Base-by-base conservation (phyloP, 192 early-diverging fungal genomes). In the Linnemannia schmuckeri region DNA sequence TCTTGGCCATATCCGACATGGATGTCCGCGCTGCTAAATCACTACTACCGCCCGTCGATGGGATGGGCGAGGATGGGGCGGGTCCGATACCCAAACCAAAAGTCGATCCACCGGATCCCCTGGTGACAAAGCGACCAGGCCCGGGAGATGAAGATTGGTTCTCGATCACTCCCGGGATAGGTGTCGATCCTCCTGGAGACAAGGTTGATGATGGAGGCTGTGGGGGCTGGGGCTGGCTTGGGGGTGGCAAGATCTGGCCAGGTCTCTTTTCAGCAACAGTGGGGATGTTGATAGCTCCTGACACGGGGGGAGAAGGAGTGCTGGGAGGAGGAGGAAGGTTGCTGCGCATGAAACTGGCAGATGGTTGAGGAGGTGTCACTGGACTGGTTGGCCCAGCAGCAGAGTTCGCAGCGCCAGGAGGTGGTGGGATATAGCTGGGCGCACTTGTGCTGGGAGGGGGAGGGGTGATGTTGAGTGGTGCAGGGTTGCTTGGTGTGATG, bases 111-210 rank as follows among this genome's bases (percentile, higher is more conserved):
- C 57, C 70, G 46, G 78, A 80, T 18, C 83, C 75, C 70, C 78
- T 69, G 3, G 42, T 41, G 9, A 52, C 18, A 30, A 63, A 71
- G 10, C 74, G 78, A 40, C 52, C 61, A 1, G 71, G 37, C 27
- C 69, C 83, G 0, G 83, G 83, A 18, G 83, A 86, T 1, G 70
- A 7, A 3, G 83, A 80, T 20, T 79, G 75, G 10, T 33, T 66
- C n/a, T 86, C 83, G 38, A 86, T 24, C 2, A 75, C 71, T 35
- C 83, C 83, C 40, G 83, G 83, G n/a, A 86, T 86, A n/a, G 83
- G 83, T 1, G 83, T 86, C n/a, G 83, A 86, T 10, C 79, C 47
- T 3, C 75, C 78, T 13, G 61, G 35, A 1, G 75, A 37, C 6
- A 73, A 79, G 22, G 78, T 42, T 66, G 61, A 24, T 18, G n/a